These are phyloP conservation scores for Trichoderma semiorbis DNA, from an alignment of 2,329 filamentous ascomycete genomes.

Conservation along the genomic window DNA sequence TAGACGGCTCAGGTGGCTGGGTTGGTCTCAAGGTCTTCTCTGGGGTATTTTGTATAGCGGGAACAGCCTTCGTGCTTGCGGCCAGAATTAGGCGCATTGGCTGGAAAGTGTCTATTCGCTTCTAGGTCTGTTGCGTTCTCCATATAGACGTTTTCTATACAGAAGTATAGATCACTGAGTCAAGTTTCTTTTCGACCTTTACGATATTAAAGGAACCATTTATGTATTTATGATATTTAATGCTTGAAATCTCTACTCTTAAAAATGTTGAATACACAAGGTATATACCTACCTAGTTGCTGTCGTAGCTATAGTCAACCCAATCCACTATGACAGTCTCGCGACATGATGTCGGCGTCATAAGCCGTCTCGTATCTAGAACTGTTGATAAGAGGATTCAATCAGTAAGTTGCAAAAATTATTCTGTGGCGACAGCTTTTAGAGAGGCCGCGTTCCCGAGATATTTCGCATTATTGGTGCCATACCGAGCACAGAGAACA, in stretches of 20 bases:
- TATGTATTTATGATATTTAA: background rate
- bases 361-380: background rate
- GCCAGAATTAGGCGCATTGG: background rate
- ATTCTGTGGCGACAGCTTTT: background rate
- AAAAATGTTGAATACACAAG: background rate
- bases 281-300: background rate
- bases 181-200: background rate
- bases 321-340: background rate
- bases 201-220: background rate
- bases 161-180: background rate
- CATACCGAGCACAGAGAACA: background rate
- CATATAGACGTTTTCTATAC: background rate
- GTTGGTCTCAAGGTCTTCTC: background rate
- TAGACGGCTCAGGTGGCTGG: background rate
- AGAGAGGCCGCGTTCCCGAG: background rate
- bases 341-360: background rate
- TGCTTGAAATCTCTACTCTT: background rate
- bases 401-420: background rate
- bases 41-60: background rate
- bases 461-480: background rate
- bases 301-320: background rate
- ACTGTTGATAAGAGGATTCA: background rate
- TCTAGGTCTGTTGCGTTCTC: background rate
- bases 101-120: background rate
- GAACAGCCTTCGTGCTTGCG: background rate